Evolutionary conservation across 1,139 yeast species (phyloP), one percentile per base, ranked within the genome.

Genomic region (Yamadazyma membranifaciens): DNA sequence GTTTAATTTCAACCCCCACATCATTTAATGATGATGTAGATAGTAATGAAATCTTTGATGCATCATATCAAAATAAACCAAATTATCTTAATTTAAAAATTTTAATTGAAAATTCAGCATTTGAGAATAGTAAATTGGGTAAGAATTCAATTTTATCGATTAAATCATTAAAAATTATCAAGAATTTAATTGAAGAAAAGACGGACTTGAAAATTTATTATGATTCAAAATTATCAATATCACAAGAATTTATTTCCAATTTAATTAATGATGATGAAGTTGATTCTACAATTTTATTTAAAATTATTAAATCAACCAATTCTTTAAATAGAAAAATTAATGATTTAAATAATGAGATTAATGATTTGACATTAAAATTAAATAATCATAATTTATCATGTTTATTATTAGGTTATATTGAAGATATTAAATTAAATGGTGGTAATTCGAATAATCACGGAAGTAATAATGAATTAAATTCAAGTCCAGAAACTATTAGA

Each of bases 331-430:
- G 56, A 37, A 66, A 66, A 39, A 52, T 69, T 27, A 50, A 55
- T 25, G 47, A 52, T 7, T 55, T 57, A n/a, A 54, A 55, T 27
- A 50, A 52, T 9, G 74, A 70, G 37, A 54, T 71, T 39, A 69
- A 65, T 12, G 47, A 46, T 2, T 55, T 69, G 38, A 54, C 54
- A 9, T 40, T 50, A 24, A 56, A 55, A 41, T 53, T 71, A 39
- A 62, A 59, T 41, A 67, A 69, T 46, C 78, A 72, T 47, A 69
- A 71, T 43, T 51, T 69, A 48, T 69, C 75, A 1, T 72, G 77
- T 39, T 62, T 72, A 44, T 65, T 67, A 10, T 59, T 72, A 45
- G 77, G 77, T 2, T 72, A 72, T 46, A 66, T 72, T 22, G 77
- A 72, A 47, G 78, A 72, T 51, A 66, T 72, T 15, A 66, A 59